These are phyloP conservation scores for Aspergillus biplanus DNA, from an alignment of 495 filamentous ascomycete genomes.

Conservation along the genomic window DNA sequence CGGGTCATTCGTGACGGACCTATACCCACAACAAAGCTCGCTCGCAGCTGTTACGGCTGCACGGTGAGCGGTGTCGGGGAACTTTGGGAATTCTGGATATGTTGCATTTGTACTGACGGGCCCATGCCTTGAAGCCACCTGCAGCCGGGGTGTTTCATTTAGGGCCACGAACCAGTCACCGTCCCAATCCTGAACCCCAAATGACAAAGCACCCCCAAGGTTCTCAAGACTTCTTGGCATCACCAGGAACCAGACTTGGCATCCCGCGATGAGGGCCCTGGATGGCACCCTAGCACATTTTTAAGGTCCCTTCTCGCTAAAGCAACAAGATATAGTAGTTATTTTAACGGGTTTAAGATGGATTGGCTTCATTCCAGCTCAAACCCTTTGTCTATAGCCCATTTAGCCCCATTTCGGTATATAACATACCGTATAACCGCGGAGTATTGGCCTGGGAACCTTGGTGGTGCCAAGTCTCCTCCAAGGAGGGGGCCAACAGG, in stretches of 20 bases:
- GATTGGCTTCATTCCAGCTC: too few relatives aligned
- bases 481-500: conserved; percentile 1
- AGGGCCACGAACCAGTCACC: too few relatives aligned
- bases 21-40: too few relatives aligned
- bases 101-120: too few relatives aligned
- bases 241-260: not conserved
- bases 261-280: not conserved
- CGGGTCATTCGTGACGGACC: too few relatives aligned
- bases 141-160: too few relatives aligned
- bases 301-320: not conserved
- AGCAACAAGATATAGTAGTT: not conserved
- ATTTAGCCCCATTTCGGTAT: not conserved
- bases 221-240: not conserved
- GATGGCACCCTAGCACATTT: not conserved
- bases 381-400: too few relatives aligned
- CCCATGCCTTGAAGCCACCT: too few relatives aligned
- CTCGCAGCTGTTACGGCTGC: too few relatives aligned
- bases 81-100: too few relatives aligned
- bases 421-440: not conserved
- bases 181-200: too few relatives aligned
- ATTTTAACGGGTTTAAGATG: not conserved
- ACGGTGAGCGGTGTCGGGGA: too few relatives aligned
- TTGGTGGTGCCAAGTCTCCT: conserved; percentile 29
- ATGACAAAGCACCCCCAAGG: not conserved
- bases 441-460: conserved; percentile 20